Evolutionary conservation across 345 rosid species (phyloP), one percentile per base, ranked within the genome.

Genomic region (Crucihimalaya himalaica): DNA sequence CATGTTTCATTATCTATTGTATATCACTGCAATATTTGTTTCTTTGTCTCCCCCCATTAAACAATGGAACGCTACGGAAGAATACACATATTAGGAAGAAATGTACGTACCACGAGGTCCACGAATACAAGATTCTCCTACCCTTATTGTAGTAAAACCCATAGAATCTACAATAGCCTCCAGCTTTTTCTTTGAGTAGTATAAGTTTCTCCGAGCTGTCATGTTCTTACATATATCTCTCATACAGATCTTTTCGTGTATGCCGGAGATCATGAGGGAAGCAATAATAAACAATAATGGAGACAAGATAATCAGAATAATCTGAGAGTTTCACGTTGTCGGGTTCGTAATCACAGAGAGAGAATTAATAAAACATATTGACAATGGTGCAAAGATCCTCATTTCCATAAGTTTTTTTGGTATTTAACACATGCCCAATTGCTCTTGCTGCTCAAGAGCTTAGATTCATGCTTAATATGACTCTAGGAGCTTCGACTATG

Each of bases 161-260:
- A 70, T 77, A 78, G 81, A 58, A 50, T 46, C 52, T 20, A 47
- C 42, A 18, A 42, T 65, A 66, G 62, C 31, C 16, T 42, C 8
- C 18, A 42, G 8, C 18, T 34, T 60, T 60, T 15, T 59, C 39
- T 14, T 62, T 62, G 54, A 51, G 37, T 23, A 9, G 18, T 71
- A 16, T 47, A 56, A 66, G 32, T 66, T 74, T 67, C 74, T 67
- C 43, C 19, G 10, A 57, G 78, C 71, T 74, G 73, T 58, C 68
- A 57, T 74, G 73, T 74, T 72, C 35, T 40, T 10, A 25, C 35
- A 42, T 53, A 15, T 8, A 31, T 31, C 34, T 31, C 52, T 42
- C 42, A 14, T 39, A 25, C 27, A 43, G 21, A 54, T 73, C 11
- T 54, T 39, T 42, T 6, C 4, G 18, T 51, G 37, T 37, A 45